Evolutionary conservation across 2,329 filamentous ascomycete species (phyloP).

Genomic region (Monosporascus sp.): DNA sequence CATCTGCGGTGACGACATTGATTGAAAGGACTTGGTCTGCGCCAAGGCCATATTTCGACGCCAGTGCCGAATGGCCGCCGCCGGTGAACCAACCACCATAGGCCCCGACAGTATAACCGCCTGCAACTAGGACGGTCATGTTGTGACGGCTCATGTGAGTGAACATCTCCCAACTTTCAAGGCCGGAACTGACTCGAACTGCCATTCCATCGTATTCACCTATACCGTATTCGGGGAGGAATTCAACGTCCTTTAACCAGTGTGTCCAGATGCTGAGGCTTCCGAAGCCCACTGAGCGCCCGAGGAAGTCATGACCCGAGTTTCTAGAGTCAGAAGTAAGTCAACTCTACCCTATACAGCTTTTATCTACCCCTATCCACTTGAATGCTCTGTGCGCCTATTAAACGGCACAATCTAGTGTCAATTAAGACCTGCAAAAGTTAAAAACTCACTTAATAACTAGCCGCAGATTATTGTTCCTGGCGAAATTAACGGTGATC

Average conservation of each 20-base stretch:
- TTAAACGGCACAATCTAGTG: no score
- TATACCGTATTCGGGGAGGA: slow-evolving; percentile 25
- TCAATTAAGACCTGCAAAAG: no score
- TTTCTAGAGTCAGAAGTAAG: slow-evolving; percentile 26
- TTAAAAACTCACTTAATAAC: slow-evolving; percentile 28
- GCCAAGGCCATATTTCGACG: slow-evolving; percentile 41
- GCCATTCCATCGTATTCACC: slow-evolving; percentile 26
- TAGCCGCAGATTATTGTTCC: slow-evolving; percentile 32
- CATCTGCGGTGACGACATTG: slow-evolving; percentile 42
- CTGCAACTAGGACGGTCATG: slow-evolving; percentile 27
- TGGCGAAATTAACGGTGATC: slow-evolving; percentile 35
- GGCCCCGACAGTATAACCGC: slow-evolving; percentile 30
- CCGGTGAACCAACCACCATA: slow-evolving; percentile 48
- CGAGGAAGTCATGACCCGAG: slow-evolving; percentile 42
- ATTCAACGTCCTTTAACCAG: slow-evolving; percentile 37
- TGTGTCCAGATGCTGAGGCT: slow-evolving; percentile 46
- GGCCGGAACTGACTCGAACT: slow-evolving; percentile 26
- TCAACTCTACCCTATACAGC: neutral
- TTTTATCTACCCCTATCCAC: neutral
- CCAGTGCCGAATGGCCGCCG: slow-evolving; percentile 44
- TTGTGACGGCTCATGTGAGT: slow-evolving; percentile 23
- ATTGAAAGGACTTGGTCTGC: slow-evolving; percentile 46
- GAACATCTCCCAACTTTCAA: slow-evolving; percentile 31
- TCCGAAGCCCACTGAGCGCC: slow-evolving; percentile 41
- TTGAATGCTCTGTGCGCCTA: neutral